Percentiles rank a stretch among this genome's conserved stretches.
These are phyloP conservation scores for Parathielavia hyrcaniae DNA, from an alignment of 495 filamentous ascomycete species.

Conservation along the genomic window DNA sequence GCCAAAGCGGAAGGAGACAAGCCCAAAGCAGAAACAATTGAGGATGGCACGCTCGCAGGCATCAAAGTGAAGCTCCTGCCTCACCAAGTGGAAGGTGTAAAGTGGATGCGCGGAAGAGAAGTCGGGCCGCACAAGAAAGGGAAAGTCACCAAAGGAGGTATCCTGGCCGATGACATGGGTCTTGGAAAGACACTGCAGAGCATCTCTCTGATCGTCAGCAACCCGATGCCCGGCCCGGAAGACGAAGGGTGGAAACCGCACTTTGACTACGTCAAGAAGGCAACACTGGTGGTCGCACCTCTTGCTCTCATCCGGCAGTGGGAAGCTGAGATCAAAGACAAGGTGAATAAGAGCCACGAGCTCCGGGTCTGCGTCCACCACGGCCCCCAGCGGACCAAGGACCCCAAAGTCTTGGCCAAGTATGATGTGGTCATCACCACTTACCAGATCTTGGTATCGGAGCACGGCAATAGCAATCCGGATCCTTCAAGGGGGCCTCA, in stretches of 20 bases:
- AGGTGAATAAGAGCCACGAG: conserved; percentile 58
- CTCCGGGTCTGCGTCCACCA: conserved; percentile 85
- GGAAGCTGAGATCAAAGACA: conserved; percentile 84
- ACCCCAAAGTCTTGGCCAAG: conserved; percentile 61
- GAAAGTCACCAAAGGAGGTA: conserved; percentile 75
- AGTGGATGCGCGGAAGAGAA: conserved; percentile 90
- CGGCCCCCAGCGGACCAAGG: conserved; percentile 75
- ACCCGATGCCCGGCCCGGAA: conserved; percentile 58
- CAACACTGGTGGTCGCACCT: conserved; percentile 89
- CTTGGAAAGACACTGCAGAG: conserved; percentile 81
- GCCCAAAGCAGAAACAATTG: conserved; percentile 22
- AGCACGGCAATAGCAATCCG: conserved; percentile 60
- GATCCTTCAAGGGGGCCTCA: conserved; percentile 50
- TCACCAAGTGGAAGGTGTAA: conserved; percentile 86
- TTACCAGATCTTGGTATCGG: conserved; percentile 88
- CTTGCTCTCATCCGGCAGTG: conserved; percentile 94
- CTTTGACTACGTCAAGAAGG: conserved; percentile 57
- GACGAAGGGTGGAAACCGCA: conserved; percentile 53
- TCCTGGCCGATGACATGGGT: conserved; percentile 83
- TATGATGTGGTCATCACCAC: conserved; percentile 98
- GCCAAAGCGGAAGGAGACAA: conserved; percentile 17
- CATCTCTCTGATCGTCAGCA: conserved; percentile 73
- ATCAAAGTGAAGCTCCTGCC: conserved; percentile 80
- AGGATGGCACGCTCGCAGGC: conserved; percentile 52
- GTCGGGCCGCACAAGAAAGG: conserved; percentile 70